Conservation (phyloP, 768 basidiomycete genomes). For the Tremella fuciformis region DNA sequence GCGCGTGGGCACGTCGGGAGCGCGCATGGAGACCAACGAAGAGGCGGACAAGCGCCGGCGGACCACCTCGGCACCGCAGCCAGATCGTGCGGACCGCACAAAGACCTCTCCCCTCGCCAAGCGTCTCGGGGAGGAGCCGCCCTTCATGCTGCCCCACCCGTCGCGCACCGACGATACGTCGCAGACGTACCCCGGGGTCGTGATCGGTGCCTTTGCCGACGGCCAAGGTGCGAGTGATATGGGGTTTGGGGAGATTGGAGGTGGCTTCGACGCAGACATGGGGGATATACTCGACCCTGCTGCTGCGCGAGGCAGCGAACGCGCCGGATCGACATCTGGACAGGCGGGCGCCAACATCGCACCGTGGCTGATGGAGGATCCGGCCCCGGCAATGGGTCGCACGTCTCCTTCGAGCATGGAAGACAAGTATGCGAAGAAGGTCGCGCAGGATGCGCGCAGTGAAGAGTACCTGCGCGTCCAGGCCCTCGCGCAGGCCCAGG, state of each 20-base stretch:
- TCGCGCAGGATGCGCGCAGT: slow-evolving; percentile 4
- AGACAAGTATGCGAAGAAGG: not conserved
- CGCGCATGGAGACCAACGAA: slow-evolving; percentile 16
- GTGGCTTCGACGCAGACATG: slow-evolving; percentile 30
- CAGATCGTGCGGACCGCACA: slow-evolving; percentile 5
- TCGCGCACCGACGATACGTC: slow-evolving; percentile 12
- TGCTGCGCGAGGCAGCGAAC: slow-evolving; percentile 15
- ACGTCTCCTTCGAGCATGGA: not conserved
- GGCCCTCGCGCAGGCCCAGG: slow-evolving; percentile 7
- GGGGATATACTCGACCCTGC: slow-evolving; percentile 39
- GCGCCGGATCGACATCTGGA: slow-evolving; percentile 25
- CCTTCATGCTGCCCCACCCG: slow-evolving; percentile 34
- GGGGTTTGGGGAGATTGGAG: not conserved
- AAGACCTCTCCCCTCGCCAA: slow-evolving; percentile 29
- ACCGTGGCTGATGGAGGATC: slow-evolving; percentile 49
- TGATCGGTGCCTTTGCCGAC: slow-evolving; percentile 31
- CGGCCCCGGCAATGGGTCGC: not conserved
- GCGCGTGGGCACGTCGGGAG: slow-evolving; percentile 9
- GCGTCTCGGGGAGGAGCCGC: slow-evolving; percentile 33
- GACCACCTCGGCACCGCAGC: not conserved
- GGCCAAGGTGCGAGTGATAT: slow-evolving; percentile 5
- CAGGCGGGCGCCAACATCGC: slow-evolving; percentile 45
- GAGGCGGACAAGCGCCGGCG: slow-evolving; percentile 13
- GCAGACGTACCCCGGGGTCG: slow-evolving; percentile 36
- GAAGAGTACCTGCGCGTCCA: slow-evolving; percentile 4